Conservation (phyloP, 768 basidiomycete species). For the Suillus weaverae region DNA sequence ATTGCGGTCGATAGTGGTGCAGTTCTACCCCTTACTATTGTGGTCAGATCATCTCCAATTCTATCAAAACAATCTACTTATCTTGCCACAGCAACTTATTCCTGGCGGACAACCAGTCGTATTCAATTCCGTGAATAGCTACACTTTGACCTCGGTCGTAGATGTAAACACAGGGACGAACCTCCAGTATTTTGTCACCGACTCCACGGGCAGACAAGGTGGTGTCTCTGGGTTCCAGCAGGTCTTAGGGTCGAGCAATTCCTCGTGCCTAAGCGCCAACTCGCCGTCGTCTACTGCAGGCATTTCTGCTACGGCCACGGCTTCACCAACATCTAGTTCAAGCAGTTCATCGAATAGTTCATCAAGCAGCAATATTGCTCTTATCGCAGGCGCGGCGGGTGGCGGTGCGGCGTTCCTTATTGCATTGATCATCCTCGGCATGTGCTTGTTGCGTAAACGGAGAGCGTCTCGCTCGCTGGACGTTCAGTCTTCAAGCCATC, state of each 20-base stretch:
- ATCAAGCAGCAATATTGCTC: constrained; percentile 37
- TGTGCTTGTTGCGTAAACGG: constrained; percentile 43
- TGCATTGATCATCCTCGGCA: constrained; percentile 44
- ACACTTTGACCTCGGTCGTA: constrained; percentile 51
- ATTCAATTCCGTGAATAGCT: constrained; percentile 36
- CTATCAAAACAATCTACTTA: not conserved
- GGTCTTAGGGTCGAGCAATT: constrained; percentile 48
- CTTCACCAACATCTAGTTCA: constrained; percentile 21
- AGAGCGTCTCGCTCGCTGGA: constrained; percentile 26
- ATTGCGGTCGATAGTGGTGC: constrained; percentile 48
- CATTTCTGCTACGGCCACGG: not conserved
- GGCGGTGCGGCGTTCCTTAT: constrained; percentile 53
- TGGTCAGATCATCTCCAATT: constrained; percentile 34
- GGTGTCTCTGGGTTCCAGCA: constrained; percentile 53
- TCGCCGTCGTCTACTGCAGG: constrained; percentile 54
- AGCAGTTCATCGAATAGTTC: constrained; percentile 9
- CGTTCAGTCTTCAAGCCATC: constrained; percentile 27
- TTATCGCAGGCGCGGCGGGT: constrained; percentile 49
- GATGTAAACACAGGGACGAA: constrained; percentile 57
- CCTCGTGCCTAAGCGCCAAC: constrained; percentile 48
- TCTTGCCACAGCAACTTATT: constrained; percentile 50
- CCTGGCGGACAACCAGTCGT: constrained; percentile 58
- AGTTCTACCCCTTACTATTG: constrained; percentile 52
- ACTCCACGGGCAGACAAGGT: constrained; percentile 50
- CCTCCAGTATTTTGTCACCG: constrained; percentile 57